These are phyloP conservation scores for Apiospora sp. DNA, from an alignment of 2,329 filamentous ascomycete species.

Conservation along the genomic window DNA sequence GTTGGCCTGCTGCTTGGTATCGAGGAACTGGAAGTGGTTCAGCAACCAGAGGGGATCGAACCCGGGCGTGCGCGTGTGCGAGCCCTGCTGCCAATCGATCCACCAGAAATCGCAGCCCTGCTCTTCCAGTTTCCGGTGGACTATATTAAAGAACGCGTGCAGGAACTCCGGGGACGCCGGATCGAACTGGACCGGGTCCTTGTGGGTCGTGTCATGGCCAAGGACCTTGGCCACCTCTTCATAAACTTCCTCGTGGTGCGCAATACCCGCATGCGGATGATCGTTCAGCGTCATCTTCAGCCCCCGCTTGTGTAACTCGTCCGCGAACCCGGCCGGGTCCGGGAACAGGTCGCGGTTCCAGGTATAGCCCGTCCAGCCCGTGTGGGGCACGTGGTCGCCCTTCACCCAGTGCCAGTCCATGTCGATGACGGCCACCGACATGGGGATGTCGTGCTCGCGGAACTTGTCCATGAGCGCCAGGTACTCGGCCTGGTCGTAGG, in stretches of 20 bases:
- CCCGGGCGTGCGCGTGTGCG: slow-evolving; percentile 59
- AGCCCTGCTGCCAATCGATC: slow-evolving; percentile 73
- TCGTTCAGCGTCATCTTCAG: slow-evolving; percentile 67
- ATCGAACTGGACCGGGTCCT: slow-evolving; percentile 53
- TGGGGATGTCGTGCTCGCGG: slow-evolving; percentile 56
- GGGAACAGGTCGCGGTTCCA: slow-evolving; percentile 68
- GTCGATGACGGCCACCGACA: slow-evolving; percentile 67
- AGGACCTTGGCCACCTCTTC: slow-evolving; percentile 29
- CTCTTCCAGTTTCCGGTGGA: slow-evolving; percentile 63
- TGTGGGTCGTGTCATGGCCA: background rate
- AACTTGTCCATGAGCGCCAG: slow-evolving; percentile 65
- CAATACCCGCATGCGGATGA: slow-evolving; percentile 66
- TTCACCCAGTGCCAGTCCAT: slow-evolving; percentile 72
- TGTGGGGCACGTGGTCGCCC: slow-evolving; percentile 50
- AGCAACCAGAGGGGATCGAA: slow-evolving; percentile 71
- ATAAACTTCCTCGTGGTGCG: slow-evolving; percentile 64
- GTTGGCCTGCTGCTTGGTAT: slow-evolving; percentile 46
- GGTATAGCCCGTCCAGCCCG: slow-evolving; percentile 68
- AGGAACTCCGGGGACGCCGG: slow-evolving; percentile 61
- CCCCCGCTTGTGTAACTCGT: slow-evolving; percentile 57
- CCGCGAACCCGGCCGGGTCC: slow-evolving; percentile 59
- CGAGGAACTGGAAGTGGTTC: slow-evolving; percentile 70
- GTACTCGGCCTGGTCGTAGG: slow-evolving; percentile 63
- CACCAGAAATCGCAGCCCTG: slow-evolving; percentile 71
- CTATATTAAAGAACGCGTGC: slow-evolving; percentile 64